A percentile compares a stretch with the other conserved stretches of the same genome.
These are phyloP conservation scores for Bryoerythrophyllum caledonicum DNA, from an alignment of 225 moss, liverwort and hornwort species.

Conservation along the genomic window DNA sequence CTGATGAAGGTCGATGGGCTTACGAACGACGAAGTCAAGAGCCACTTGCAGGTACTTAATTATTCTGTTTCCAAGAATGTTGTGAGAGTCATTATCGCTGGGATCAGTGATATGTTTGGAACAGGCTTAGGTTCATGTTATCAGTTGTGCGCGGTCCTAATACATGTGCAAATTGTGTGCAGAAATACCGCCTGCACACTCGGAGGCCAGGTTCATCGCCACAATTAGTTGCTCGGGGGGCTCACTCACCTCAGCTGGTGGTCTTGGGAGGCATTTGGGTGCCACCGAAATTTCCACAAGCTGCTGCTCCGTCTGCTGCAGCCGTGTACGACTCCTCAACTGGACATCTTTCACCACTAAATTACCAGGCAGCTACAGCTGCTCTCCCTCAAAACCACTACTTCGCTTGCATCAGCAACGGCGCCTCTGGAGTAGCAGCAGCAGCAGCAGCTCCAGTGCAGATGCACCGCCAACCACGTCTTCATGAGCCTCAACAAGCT, in stretches of 20 bases:
- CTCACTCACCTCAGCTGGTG: slow-evolving; percentile 65
- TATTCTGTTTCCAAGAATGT: not conserved
- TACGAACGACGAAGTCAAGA: slow-evolving; percentile 97
- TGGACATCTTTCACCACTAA: slow-evolving; percentile 39
- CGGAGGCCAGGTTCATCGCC: slow-evolving; percentile 75
- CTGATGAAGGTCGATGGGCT: slow-evolving; percentile 99
- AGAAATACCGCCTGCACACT: slow-evolving; percentile 91
- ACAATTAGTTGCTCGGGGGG: slow-evolving; percentile 34
- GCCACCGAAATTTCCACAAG: slow-evolving; percentile 62
- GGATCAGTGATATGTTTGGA: not conserved
- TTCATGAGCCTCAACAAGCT: slow-evolving; percentile 56
- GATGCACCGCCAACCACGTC: slow-evolving; percentile 38
- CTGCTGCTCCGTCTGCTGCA: slow-evolving; percentile 21
- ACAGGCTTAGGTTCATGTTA: not conserved
- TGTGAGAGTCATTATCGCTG: not conserved
- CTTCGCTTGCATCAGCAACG: slow-evolving; percentile 58
- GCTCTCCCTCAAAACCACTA: slow-evolving; percentile 65
- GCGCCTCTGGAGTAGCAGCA: not conserved
- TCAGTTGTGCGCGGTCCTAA: slow-evolving; percentile 12
- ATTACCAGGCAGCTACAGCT: slow-evolving; percentile 38
- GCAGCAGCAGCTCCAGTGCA: slow-evolving; percentile 18
- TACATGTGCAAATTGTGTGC: slow-evolving; percentile 18
- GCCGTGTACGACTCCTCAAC: slow-evolving; percentile 54
- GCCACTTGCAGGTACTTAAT: slow-evolving; percentile 76
- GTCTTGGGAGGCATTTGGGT: slow-evolving; percentile 88